Evolutionary conservation across 2,329 filamentous ascomycete species (phyloP).

Genomic region (Pezicula radicicola): DNA sequence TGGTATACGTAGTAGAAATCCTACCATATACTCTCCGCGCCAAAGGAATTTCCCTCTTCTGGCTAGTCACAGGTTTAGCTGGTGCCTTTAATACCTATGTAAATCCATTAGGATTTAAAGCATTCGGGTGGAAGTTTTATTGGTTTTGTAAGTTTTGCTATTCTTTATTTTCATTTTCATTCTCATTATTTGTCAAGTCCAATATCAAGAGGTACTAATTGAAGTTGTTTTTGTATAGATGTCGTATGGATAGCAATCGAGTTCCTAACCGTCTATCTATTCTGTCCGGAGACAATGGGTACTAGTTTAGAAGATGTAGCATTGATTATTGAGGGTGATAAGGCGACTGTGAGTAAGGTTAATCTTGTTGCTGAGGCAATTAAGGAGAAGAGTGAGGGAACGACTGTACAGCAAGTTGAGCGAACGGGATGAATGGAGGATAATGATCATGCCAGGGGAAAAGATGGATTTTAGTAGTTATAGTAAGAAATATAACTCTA

Average conservation of each 20-base stretch:
- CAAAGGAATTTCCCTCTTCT: conserved; percentile 37
- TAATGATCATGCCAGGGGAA: too few relatives aligned
- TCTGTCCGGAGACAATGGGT: conserved; percentile 29
- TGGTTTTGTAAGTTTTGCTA: conserved; percentile 20
- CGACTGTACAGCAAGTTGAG: too few relatives aligned
- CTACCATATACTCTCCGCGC: conserved; percentile 34
- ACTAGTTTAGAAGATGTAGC: conserved; percentile 28
- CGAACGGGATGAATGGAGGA: too few relatives aligned
- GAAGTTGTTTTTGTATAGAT: background rate
- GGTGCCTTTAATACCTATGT: conserved; percentile 32
- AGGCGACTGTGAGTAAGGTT: conserved; percentile 32
- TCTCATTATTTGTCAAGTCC: too few relatives aligned
- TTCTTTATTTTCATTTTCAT: conserved; percentile 16
- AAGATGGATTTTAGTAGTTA: too few relatives aligned
- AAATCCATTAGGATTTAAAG: conserved; percentile 42
- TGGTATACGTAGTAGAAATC: conserved; percentile 41
- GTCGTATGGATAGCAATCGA: conserved; percentile 56
- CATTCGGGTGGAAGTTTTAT: conserved; percentile 35
- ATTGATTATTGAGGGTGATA: conserved; percentile 65
- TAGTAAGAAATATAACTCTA: too few relatives aligned
- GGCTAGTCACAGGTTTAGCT: conserved; percentile 33
- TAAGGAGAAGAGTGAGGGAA: conserved; percentile 8
- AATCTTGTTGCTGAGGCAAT: conserved; percentile 6
- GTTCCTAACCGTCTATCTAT: conserved; percentile 58
- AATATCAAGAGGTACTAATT: too few relatives aligned